A percentile compares a stretch with the other conserved stretches of the same genome.
Conservation (phyloP, 495 filamentous ascomycete genomes). For the Schizothecium vesticola region DNA sequence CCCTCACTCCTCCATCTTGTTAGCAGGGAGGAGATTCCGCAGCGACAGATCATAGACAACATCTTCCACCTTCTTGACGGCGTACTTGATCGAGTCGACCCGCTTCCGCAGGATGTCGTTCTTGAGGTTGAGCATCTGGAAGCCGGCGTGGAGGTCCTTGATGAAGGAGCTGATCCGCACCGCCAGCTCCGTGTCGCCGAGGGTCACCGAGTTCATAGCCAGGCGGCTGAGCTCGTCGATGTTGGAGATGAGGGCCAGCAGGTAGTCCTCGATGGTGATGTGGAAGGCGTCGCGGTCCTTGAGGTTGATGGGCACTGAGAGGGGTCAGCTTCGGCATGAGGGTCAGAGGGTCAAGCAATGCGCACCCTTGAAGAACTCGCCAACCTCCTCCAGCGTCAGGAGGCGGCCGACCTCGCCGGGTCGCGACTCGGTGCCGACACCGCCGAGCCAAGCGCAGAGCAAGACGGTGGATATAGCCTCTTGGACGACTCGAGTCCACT, state of each 20-base stretch:
- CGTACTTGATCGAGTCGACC: slow-evolving; percentile 92
- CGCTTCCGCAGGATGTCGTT: slow-evolving; percentile 85
- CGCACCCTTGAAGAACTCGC: slow-evolving; percentile 65
- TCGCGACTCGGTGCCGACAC: slow-evolving; percentile 39
- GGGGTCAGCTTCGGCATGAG: background rate
- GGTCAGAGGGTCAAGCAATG: background rate
- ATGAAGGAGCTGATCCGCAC: slow-evolving; percentile 84
- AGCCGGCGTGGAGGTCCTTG: slow-evolving; percentile 91
- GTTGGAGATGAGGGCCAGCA: slow-evolving; percentile 75
- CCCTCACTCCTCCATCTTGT: slow-evolving; percentile 20
- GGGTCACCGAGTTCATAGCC: slow-evolving; percentile 92
- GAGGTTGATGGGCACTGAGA: slow-evolving; percentile 85
- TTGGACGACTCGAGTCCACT: slow-evolving; percentile 82
- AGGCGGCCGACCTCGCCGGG: slow-evolving; percentile 54
- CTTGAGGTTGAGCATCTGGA: slow-evolving; percentile 95
- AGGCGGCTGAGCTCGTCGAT: slow-evolving; percentile 88
- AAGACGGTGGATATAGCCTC: slow-evolving; percentile 70
- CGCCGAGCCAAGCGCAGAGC: slow-evolving; percentile 72
- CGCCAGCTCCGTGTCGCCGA: slow-evolving; percentile 81
- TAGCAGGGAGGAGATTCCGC: slow-evolving; percentile 67
- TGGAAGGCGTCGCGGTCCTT: slow-evolving; percentile 90
- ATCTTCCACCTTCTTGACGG: slow-evolving; percentile 96
- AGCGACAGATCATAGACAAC: slow-evolving; percentile 92
- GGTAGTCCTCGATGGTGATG: slow-evolving; percentile 93
- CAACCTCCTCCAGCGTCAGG: slow-evolving; percentile 83